Evolutionary conservation across 2,329 filamentous ascomycete species (phyloP).

Genomic region (Trichoderma sp.): DNA sequence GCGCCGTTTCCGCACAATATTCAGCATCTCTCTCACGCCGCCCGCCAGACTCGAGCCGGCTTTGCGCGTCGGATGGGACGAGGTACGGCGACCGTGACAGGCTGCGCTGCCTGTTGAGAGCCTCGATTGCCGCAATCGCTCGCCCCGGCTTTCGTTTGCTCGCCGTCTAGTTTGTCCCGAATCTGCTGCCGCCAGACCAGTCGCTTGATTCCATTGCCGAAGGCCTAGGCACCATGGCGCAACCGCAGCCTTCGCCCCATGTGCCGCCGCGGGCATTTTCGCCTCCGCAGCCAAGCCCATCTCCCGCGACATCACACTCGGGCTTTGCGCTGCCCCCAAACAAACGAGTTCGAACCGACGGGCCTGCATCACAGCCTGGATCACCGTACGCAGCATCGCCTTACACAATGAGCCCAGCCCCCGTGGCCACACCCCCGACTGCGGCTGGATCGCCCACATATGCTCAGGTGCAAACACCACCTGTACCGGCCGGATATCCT

Average conservation of each 20-base stretch:
- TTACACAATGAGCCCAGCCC: slow-evolving; percentile 46
- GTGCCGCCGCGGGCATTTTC: slow-evolving; percentile 56
- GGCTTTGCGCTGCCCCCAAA: slow-evolving; percentile 61
- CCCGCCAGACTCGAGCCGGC: slow-evolving; percentile 2
- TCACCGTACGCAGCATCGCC: slow-evolving; percentile 58
- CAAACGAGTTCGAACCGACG: slow-evolving; percentile 61
- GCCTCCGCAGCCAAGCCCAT: slow-evolving; percentile 59
- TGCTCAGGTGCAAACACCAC: slow-evolving; percentile 33
- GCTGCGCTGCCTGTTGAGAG: slow-evolving; percentile 48
- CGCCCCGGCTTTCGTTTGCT: slow-evolving; percentile 13
- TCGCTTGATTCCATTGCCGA: not conserved
- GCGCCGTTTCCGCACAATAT: not conserved
- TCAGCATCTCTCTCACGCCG: not conserved
- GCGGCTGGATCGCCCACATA: slow-evolving; percentile 37
- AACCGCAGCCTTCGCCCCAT: slow-evolving; percentile 55
- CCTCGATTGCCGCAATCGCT: slow-evolving; percentile 22
- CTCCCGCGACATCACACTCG: slow-evolving; percentile 55
- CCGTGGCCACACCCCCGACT: slow-evolving; percentile 40
- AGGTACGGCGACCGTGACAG: slow-evolving; percentile 44
- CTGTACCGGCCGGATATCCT: slow-evolving; percentile 32
- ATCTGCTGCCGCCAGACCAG: not conserved
- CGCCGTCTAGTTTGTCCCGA: not conserved
- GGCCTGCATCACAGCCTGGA: slow-evolving; percentile 62
- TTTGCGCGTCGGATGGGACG: slow-evolving; percentile 46
- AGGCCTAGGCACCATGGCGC: slow-evolving; percentile 48